Evolutionary conservation across 2,329 filamentous ascomycete genomes (phyloP), one percentile per base, ranked within the genome.

Genomic region (Didymella glomerata): DNA sequence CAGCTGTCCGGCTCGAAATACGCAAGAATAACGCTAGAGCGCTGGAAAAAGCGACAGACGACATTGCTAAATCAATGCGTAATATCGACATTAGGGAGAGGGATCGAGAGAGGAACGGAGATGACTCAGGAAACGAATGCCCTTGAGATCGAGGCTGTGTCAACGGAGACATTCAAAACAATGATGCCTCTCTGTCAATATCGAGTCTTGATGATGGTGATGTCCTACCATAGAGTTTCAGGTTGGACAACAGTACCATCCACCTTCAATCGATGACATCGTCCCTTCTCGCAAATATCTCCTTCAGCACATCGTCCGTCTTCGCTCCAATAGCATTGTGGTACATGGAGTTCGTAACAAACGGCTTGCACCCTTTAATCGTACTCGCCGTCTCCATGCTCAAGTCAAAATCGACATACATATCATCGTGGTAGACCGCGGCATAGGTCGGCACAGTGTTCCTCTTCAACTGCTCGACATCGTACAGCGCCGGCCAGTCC

Each of bases 371-470:
- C 1, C 88, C 88, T 73, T 86, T 89, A 73, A 97, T 90, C 70
- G 88, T 85, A 40, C 80, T 80, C 10, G 91, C 92, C 16, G 92
- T 96, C 67, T 90, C 86, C 68, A 86, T 84, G 9, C 91, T 90
- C 54, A 93, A 80, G 7, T 86, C 86, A 66, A 86, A 90, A 71
- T 96, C 90, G 28, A 98, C 93, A 70, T 96, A 97, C 91, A 97
- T 95, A 73, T 97, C 93, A 63, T 97, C 90, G 4, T 92, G 76
- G 68, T 90, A 98, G 2, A 87, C 90, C 0, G 91, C 92, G 1
- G 93, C 90, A 71, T 95, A 97, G 0, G 96, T 87, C 0, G 94
- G 93, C 0, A 97, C 91, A 58, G 88, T 83, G 69, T 97, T 97
- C 68, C 83, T 85, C 18, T 83, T 84, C 47, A 97, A 81, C 76